A percentile compares a stretch with the other conserved stretches of the same genome.
phyloP scores from a whole-genome alignment of 1,139 yeast species.

The Diutina pseudorugosa region DNA sequence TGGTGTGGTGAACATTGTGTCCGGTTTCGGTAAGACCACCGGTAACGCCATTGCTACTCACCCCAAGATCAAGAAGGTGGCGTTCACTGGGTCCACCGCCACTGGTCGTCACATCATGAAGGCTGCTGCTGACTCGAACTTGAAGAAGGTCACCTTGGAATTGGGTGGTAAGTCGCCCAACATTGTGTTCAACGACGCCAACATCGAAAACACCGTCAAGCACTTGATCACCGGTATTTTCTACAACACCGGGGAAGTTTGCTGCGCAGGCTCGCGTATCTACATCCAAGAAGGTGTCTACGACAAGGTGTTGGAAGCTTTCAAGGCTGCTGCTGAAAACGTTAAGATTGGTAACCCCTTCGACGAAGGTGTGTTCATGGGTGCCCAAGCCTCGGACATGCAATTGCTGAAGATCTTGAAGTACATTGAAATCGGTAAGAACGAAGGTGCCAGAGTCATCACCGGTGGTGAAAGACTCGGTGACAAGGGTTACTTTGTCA shows the following conservation, averaged over 20 bases:
- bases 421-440: slow-evolving; percentile 62
- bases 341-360: slow-evolving; percentile 53
- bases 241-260: slow-evolving; percentile 82
- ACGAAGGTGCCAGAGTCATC: slow-evolving; percentile 62
- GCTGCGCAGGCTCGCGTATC: slow-evolving; percentile 80
- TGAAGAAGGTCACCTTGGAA: slow-evolving; percentile 74
- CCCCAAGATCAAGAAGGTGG: slow-evolving; percentile 60
- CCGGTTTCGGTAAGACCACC: slow-evolving; percentile 71
- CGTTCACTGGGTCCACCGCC: slow-evolving; percentile 79
- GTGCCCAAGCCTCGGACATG: slow-evolving; percentile 70
- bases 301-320: slow-evolving; percentile 49
- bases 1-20: slow-evolving; percentile 65
- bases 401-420: slow-evolving; percentile 67
- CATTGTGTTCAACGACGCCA: slow-evolving; percentile 65
- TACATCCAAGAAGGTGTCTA: slow-evolving; percentile 68
- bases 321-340: slow-evolving; percentile 44
- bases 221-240: slow-evolving; percentile 51
- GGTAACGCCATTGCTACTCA: slow-evolving; percentile 66
- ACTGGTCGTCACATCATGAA: slow-evolving; percentile 70
- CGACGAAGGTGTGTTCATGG: slow-evolving; percentile 61
- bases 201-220: slow-evolving; percentile 49
- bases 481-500: slow-evolving; percentile 60
- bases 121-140: slow-evolving; percentile 46
- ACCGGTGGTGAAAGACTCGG: slow-evolving; percentile 69
- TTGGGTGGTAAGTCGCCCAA: slow-evolving; percentile 84